Evolutionary conservation across 225 moss, liverwort and hornwort genomes (phyloP), one percentile per base, ranked within the genome.

Genomic region (Lunularia cruciata): DNA sequence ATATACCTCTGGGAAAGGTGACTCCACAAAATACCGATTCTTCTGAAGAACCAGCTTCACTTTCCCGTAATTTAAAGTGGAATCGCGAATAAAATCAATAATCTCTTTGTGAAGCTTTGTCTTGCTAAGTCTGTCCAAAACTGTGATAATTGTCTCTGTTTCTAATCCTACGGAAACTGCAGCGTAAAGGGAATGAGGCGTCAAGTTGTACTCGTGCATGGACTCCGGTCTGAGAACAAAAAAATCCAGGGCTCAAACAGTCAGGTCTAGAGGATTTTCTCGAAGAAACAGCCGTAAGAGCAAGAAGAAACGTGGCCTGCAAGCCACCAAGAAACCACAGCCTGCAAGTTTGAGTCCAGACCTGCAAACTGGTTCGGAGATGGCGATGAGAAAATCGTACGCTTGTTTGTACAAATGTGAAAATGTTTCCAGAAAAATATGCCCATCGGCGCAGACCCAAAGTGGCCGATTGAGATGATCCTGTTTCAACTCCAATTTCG

Each of bases 341-440:
- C 16, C 1, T 57, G 3, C 7, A 28, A 38, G 30, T 39, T 61
- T 7, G 37, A 6, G 7, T 47, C 7, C 15, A 75, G 26, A 91
- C 91, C 91, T 86, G 90, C 96, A 93, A 75, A 92, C 93, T 46
- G 96, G 96, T 78, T 98, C 96, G 27, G 96, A 90, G 35, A 93
- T 98, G 27, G 96, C 96, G 56, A 98, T 93, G 42, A 93, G 93
- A 49, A 98, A 98, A 70, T 89, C 96, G 23, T 98, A 91, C 13
- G 93, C 96, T 65, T 98, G 96, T 74, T 98, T 93, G 81, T 98
- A 93, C 36, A 98, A 79, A 47, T 72, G 83, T 7, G 96, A 98
- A 67, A 93, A 98, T 1, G 89, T 98, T 60, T 91, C 91, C 22
- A 93, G 69, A 53, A 93, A 98, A 33, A 98, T 91, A 5, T 92